Evolutionary conservation across 2,329 filamentous ascomycete genomes (phyloP), one percentile per base, ranked within the genome.

Genomic region (Ophiosphaerella herpotricha): DNA sequence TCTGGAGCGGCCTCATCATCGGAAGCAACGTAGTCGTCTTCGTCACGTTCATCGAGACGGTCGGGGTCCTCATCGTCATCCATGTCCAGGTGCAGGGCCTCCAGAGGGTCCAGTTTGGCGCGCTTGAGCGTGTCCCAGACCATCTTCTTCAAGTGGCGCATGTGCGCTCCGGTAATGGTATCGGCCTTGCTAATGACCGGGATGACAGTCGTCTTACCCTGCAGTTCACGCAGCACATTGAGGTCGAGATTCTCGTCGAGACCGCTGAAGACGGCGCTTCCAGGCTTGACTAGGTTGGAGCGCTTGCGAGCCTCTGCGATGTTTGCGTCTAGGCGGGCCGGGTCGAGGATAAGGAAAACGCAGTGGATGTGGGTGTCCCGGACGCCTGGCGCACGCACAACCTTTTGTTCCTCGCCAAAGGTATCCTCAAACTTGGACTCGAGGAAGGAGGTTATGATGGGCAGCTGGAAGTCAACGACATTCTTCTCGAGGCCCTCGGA

Each of bases 401-500:
- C 92, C 79, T 97, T 97, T 83, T 96, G 96, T 78, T 99, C 94
- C 76, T 99, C 94, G 41, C 85, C 85, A 71, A 99, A 96, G 0
- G 94, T 97, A 68, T 99, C 94, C 73, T 99, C 93, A 63, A 99
- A 99, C 74, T 97, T 97, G 79, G 89, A 93, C 79, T 99, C 94
- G 52, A 99, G 80, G 77, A 99, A 99, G 7, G 88, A 83, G 31
- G 89, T 87, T 80, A 97, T 92, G 71, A 96, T 91, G 54, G 92
- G 86, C 59, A 99, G 80, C 75, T 99, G 94, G 58, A 97, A 83
- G 72, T 97, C 94, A 43, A 97, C 91, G 32, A 97, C 85, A 65
- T 90, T 94, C 81, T 93, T 96, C 75, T 99, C 93, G 47, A 99
- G 77, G 1, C 94, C 94, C 66, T 94, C 88, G 0, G 94, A 97